Conservation (phyloP, 2,329 filamentous ascomycete species). For the Aspergillus quadricinctus region DNA sequence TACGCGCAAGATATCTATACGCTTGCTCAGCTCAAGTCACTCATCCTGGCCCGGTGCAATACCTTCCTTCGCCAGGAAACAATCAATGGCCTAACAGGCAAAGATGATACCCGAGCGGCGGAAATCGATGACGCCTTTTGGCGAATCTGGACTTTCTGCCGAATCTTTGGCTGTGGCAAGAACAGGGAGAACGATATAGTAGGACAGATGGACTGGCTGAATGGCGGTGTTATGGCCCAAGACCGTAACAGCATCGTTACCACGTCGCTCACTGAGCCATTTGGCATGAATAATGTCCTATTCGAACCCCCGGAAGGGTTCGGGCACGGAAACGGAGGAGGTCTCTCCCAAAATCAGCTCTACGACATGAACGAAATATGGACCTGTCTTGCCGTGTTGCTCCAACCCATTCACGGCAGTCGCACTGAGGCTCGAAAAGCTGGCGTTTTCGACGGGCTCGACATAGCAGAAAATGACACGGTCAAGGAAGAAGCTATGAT, state of each 20-base stretch:
- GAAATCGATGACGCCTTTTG: slow-evolving; percentile 60
- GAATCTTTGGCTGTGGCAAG: slow-evolving; percentile 57
- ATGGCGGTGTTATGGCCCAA: slow-evolving; percentile 51
- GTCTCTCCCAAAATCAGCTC: slow-evolving; percentile 52
- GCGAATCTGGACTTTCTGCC: slow-evolving; percentile 64
- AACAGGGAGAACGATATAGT: slow-evolving; percentile 55
- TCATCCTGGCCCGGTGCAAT: slow-evolving; percentile 54
- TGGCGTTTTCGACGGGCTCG: slow-evolving; percentile 55
- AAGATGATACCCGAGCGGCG: slow-evolving; percentile 42
- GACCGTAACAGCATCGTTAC: slow-evolving; percentile 35
- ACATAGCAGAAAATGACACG: slow-evolving; percentile 41
- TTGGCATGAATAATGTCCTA: slow-evolving; percentile 51
- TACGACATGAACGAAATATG: slow-evolving; percentile 64
- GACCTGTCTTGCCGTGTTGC: slow-evolving; percentile 55
- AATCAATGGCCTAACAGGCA: slow-evolving; percentile 48
- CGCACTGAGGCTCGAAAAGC: slow-evolving; percentile 51
- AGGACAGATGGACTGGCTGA: slow-evolving; percentile 61
- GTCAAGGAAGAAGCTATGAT: slow-evolving; percentile 49
- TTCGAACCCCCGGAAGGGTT: slow-evolving; percentile 56
- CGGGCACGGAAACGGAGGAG: slow-evolving; percentile 52
- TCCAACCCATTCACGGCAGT: slow-evolving; percentile 53
- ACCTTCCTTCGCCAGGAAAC: slow-evolving; percentile 56
- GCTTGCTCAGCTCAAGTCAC: slow-evolving; percentile 50
- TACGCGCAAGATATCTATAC: slow-evolving; percentile 52
- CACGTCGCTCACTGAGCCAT: slow-evolving; percentile 46